Evolutionary conservation across 805 yeast genomes (phyloP), one percentile per base, ranked within the genome.

Genomic region (Debaryomyces prosopidis): DNA sequence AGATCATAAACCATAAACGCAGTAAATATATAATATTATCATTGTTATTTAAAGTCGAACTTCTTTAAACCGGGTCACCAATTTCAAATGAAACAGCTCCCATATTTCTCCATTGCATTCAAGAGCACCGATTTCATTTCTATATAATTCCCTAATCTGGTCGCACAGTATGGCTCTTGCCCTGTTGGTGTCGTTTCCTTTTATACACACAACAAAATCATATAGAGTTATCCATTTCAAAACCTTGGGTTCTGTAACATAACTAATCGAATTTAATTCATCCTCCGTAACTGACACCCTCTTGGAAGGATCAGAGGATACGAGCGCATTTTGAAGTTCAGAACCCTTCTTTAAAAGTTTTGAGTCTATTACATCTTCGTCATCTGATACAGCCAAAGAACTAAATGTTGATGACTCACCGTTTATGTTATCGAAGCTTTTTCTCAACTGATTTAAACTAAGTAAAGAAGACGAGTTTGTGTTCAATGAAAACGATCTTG

Each of bases 171-270:
- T 38, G 8, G 43, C 46, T 12, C n/a, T n/a, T 10, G 43, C 46
- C 9, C 2, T 2, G 7, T 32, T 16, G n/a, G 26, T 11, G 4
- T 31, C 37, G n/a, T 36, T 17, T 10, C 34, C 41, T 6, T 30
- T 36, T 4, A 28, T 27, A 9, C 28, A 30, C 5, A 43, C 34
- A 17, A 46, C 23, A 33, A 18, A 66, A 36, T 73, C 76, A 51
- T 63, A 73, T 27, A 65, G 36, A 0, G 73, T 60, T 2, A 71
- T 57, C 46, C 65, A 53, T 47, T 63, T 58, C 7, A 73, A 50
- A 5, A 75, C 51, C n/a, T 62, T 59, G 3, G 65, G 39, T 47
- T 77, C 81, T 30, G 57, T 54, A 3, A 65, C 54, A 3, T 63
- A 14, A 11, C 45, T 39, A 7, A 30, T 20, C 37, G 44, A 42